Percentiles rank a stretch among this genome's conserved stretches.
These are phyloP conservation scores for Termitomyces sp. DNA, from an alignment of 768 basidiomycete species.

Conservation along the genomic window DNA sequence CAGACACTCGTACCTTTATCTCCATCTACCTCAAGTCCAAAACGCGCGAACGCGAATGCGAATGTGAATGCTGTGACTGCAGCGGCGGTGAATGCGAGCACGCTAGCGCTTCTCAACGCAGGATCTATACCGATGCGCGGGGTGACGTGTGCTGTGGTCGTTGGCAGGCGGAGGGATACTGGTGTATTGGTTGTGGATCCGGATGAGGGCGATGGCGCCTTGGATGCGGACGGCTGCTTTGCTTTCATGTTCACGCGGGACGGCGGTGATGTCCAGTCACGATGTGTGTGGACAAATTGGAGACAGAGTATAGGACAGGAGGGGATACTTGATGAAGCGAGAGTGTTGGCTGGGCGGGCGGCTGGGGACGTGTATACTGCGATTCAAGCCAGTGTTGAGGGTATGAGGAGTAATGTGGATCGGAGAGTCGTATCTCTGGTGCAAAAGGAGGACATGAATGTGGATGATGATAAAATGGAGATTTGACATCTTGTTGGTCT, in stretches of 20 bases:
- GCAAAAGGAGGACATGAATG: background rate
- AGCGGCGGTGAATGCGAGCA: slow-evolving; percentile 66
- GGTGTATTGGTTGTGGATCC: slow-evolving; percentile 48
- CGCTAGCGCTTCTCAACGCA: slow-evolving; percentile 62
- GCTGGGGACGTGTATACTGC: slow-evolving; percentile 41
- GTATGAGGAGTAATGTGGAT: slow-evolving; percentile 8
- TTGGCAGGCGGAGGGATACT: slow-evolving; percentile 32
- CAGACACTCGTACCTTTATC: slow-evolving; percentile 44
- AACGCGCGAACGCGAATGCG: slow-evolving; percentile 13
- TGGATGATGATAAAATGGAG: slow-evolving; percentile 36
- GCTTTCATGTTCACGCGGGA: slow-evolving; percentile 53
- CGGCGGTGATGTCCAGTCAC: slow-evolving; percentile 13
- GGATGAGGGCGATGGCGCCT: slow-evolving; percentile 33
- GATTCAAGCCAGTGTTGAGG: slow-evolving; percentile 39
- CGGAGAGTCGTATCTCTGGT: background rate
- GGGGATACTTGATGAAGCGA: slow-evolving; percentile 37
- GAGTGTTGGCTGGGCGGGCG: slow-evolving; percentile 41
- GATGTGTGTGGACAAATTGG: slow-evolving; percentile 60
- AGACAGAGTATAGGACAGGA: slow-evolving; percentile 23
- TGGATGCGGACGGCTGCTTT: slow-evolving; percentile 56
- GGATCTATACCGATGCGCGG: slow-evolving; percentile 72
- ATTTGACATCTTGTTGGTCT: slow-evolving; percentile 21
- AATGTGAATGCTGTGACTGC: slow-evolving; percentile 44
- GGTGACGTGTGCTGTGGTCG: slow-evolving; percentile 63
- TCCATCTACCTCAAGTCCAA: background rate